Conservation (phyloP, 257 asterid genomes). For the Solanum rostratum region DNA sequence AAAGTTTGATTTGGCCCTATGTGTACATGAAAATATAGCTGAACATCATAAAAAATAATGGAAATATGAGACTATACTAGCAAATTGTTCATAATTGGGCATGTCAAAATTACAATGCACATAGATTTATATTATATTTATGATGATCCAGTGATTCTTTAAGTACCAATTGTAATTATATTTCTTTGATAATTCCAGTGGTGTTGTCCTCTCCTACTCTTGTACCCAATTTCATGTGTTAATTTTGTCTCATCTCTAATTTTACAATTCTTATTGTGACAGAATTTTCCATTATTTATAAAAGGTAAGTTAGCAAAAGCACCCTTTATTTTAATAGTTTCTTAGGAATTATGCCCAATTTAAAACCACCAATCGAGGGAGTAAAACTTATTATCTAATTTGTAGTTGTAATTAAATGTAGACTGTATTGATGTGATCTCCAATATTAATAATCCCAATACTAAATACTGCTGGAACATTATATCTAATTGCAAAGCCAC, state of each 20-base stretch:
- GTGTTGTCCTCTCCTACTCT: neutral
- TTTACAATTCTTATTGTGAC: too few relatives aligned
- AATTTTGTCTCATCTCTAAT: neutral
- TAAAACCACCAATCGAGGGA: neutral
- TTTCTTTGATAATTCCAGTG: neutral
- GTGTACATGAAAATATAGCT: neutral
- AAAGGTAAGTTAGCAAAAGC: too few relatives aligned
- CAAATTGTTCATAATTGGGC: neutral
- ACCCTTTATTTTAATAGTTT: too few relatives aligned
- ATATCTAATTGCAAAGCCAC: too few relatives aligned
- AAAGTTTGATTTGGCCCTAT: slow-evolving; percentile 15
- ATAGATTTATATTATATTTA: neutral
- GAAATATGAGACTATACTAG: neutral
- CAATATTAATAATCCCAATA: too few relatives aligned
- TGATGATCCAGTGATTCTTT: neutral
- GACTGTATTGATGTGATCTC: too few relatives aligned
- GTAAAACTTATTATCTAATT: neutral
- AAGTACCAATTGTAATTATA: neutral
- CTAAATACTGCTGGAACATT: too few relatives aligned
- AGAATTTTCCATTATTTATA: too few relatives aligned
- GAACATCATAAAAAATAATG: neutral
- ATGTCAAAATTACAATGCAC: neutral
- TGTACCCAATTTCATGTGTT: neutral
- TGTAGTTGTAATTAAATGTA: neutral
- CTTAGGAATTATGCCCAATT: too few relatives aligned